Percentiles rank a stretch among this genome's conserved stretches.
phyloP scores from a whole-genome alignment of 345 rosid genomes.

The Leavenworthia alabamica region DNA sequence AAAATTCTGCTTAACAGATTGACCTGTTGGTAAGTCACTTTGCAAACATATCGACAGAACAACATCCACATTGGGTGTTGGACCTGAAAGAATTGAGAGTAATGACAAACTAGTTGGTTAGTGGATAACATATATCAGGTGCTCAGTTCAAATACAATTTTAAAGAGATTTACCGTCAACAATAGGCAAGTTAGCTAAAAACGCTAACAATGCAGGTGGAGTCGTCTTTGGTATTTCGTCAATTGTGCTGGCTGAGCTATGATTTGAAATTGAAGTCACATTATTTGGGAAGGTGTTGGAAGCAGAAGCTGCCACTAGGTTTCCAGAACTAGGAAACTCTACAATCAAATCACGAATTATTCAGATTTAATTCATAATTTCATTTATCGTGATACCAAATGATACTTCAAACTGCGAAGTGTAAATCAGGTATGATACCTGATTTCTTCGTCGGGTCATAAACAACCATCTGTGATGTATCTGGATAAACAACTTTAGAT shows the following conservation, averaged over 20 bases:
- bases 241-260: constrained; percentile 39
- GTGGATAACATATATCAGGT: neutral
- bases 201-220: constrained; percentile 65
- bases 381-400: neutral
- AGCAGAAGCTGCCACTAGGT: constrained; percentile 35
- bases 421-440: constrained; percentile 44
- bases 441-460: constrained; percentile 69
- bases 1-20: constrained; percentile 38
- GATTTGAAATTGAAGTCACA: constrained; percentile 31
- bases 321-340: constrained; percentile 39
- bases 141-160: constrained; percentile 4
- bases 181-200: constrained; percentile 67
- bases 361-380: neutral
- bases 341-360: constrained; percentile 10
- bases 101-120: neutral
- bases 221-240: constrained; percentile 75
- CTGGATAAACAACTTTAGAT: constrained; percentile 51
- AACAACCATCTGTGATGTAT: constrained; percentile 60
- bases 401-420: constrained; percentile 2
- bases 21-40: constrained; percentile 50
- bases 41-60: constrained; percentile 84
- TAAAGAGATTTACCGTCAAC: constrained; percentile 53
- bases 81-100: constrained; percentile 44
- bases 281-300: constrained; percentile 40
- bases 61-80: constrained; percentile 69